A percentile compares a stretch with the other conserved stretches of the same genome.
These are phyloP conservation scores for Cyberlindnera mississippiensis DNA, from an alignment of 805 yeast genomes.

Conservation along the genomic window DNA sequence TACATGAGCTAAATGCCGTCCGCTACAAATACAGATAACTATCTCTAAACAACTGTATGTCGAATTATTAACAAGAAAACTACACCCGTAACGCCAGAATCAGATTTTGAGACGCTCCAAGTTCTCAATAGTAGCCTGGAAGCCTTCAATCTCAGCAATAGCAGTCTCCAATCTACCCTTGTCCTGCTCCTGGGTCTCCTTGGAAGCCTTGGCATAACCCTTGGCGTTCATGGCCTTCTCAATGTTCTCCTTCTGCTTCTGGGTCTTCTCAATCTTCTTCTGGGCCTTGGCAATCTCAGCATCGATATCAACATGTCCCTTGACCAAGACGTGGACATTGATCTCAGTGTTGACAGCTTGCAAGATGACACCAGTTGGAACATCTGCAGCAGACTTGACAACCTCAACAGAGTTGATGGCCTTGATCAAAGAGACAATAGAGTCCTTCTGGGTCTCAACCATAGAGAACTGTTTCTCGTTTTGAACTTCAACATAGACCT, in stretches of 20 bases:
- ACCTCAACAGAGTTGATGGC: conserved; percentile 76
- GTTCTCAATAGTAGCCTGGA: conserved; percentile 79
- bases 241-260: conserved; percentile 54
- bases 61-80: neutral
- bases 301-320: conserved; percentile 92
- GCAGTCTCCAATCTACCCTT: conserved; percentile 61
- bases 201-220: conserved; percentile 85
- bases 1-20: too few relatives aligned
- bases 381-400: conserved; percentile 47
- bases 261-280: conserved; percentile 67
- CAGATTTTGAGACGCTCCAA: conserved; percentile 72
- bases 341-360: conserved; percentile 76
- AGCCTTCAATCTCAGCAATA: conserved; percentile 85
- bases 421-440: conserved; percentile 89
- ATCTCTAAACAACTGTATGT: neutral
- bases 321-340: conserved; percentile 85
- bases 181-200: conserved; percentile 77
- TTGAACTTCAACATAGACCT: conserved; percentile 73
- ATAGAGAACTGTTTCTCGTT: conserved; percentile 45
- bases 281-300: conserved; percentile 82
- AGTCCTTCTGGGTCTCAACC: conserved; percentile 68
- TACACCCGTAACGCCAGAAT: neutral
- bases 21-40: neutral
- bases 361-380: conserved; percentile 90
- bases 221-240: conserved; percentile 65